These are phyloP conservation scores for Camellia lanceoleosa DNA, from an alignment of 148 eudicot species.

Conservation along the genomic window DNA sequence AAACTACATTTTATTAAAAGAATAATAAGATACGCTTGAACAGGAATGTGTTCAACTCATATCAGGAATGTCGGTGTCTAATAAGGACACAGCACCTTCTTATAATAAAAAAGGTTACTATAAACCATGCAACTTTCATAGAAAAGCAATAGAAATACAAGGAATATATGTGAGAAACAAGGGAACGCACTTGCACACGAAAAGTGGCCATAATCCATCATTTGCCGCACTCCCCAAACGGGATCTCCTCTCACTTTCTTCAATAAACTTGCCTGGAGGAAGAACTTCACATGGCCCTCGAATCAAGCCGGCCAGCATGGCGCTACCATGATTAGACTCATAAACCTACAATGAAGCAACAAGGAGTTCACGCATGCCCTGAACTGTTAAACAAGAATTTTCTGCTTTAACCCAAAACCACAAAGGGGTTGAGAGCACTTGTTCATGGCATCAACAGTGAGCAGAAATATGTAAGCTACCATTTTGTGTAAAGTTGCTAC, in stretches of 20 bases:
- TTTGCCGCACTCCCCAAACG: slow-evolving; percentile 31
- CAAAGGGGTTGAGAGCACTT: background rate
- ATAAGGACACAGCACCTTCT: too few species aligned
- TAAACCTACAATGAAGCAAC: slow-evolving; percentile 56
- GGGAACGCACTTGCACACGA: slow-evolving; percentile 64
- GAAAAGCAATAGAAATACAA: background rate
- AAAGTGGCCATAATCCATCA: slow-evolving; percentile 46
- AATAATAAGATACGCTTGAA: too few species aligned
- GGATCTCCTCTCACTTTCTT: slow-evolving; percentile 46
- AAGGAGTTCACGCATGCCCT: background rate
- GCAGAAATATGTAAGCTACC: background rate
- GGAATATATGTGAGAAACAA: slow-evolving; percentile 13
- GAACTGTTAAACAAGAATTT: background rate
- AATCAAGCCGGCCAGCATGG: slow-evolving; percentile 57
- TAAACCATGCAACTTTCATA: background rate
- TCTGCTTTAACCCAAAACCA: background rate
- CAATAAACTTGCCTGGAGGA: slow-evolving; percentile 61
- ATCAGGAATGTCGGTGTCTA: too few species aligned
- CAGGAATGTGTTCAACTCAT: too few species aligned
- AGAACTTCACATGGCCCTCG: slow-evolving; percentile 82
- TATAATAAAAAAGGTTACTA: background rate
- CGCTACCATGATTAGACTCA: slow-evolving; percentile 65
- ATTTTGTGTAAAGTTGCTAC: background rate
- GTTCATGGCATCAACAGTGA: background rate
- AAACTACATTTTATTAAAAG: too few species aligned